phyloP scores from a whole-genome alignment of 2,329 filamentous ascomycete genomes.

The Berkeleyomyces rouxiae region DNA sequence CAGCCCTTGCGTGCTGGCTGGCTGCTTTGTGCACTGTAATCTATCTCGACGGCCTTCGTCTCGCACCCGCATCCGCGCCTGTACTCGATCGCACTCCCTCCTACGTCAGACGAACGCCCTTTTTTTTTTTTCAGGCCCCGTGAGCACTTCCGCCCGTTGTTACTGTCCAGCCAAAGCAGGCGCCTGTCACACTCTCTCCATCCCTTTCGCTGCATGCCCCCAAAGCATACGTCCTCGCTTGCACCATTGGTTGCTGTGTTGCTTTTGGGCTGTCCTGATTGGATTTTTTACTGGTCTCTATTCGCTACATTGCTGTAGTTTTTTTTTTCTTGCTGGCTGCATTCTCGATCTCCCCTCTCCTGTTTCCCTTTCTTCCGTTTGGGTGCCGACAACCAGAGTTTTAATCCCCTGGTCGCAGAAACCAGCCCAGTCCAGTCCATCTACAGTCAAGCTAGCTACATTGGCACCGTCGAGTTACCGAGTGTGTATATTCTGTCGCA shows the following conservation, averaged over 20 bases:
- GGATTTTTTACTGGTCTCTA: neutral
- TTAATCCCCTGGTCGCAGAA: neutral
- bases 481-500: neutral
- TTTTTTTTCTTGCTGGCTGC: neutral
- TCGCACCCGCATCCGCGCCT: neutral
- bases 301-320: neutral
- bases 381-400: neutral
- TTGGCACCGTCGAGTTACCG: neutral
- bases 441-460: too few relatives aligned
- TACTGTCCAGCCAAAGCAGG: neutral
- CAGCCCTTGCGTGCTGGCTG: neutral
- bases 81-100: neutral
- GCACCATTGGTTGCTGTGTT: neutral
- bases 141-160: neutral
- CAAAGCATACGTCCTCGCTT: neutral
- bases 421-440: neutral
- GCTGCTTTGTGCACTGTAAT: neutral
- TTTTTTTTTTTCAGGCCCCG: neutral
- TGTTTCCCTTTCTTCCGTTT: neutral
- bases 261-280: conserved; percentile 2
- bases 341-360: neutral
- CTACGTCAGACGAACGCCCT: neutral
- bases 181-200: too few relatives aligned
- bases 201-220: neutral
- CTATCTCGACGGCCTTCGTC: neutral